Evolutionary conservation across 2,329 filamentous ascomycete species (phyloP).

Genomic region (Curvularia hawaiiensis): DNA sequence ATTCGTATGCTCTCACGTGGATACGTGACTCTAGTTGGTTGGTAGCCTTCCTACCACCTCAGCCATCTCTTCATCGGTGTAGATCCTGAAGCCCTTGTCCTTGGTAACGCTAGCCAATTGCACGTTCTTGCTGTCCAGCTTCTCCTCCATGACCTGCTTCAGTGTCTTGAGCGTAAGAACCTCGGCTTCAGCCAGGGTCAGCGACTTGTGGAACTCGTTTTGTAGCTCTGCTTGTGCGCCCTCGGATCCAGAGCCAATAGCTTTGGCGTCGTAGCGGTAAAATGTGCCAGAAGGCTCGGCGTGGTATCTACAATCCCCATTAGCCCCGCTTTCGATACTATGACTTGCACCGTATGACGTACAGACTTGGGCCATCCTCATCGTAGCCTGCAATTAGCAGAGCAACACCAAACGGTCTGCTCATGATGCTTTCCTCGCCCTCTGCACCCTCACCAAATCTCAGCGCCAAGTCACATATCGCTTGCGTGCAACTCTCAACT

Average conservation of each 20-base stretch:
- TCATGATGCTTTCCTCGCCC: slow-evolving; percentile 99
- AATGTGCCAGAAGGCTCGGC: slow-evolving; percentile 98
- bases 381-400: slow-evolving; percentile 96
- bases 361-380: slow-evolving; percentile 93
- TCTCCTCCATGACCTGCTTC: slow-evolving; percentile 99
- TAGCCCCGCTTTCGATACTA: background rate
- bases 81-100: slow-evolving; percentile 98
- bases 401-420: slow-evolving; percentile 93
- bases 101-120: slow-evolving; percentile 97
- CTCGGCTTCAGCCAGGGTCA: slow-evolving; percentile 91
- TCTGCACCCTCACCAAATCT: slow-evolving; percentile 97
- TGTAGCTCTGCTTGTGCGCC: slow-evolving; percentile 97
- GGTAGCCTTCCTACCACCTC: slow-evolving; percentile 81
- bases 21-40: slow-evolving; percentile 48
- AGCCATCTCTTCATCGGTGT: slow-evolving; percentile 97
- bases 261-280: slow-evolving; percentile 98
- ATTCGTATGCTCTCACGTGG: slow-evolving; percentile 3
- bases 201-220: slow-evolving; percentile 98
- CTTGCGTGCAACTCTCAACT: slow-evolving; percentile 97
- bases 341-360: slow-evolving; percentile 37
- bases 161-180: slow-evolving; percentile 95
- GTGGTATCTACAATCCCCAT: slow-evolving; percentile 69
- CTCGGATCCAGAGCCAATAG: slow-evolving; percentile 95
- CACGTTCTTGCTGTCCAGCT: slow-evolving; percentile 97
- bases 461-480: slow-evolving; percentile 95